Evolutionary conservation across 2,329 filamentous ascomycete genomes (phyloP).

Genomic region (Ascochyta lentis): DNA sequence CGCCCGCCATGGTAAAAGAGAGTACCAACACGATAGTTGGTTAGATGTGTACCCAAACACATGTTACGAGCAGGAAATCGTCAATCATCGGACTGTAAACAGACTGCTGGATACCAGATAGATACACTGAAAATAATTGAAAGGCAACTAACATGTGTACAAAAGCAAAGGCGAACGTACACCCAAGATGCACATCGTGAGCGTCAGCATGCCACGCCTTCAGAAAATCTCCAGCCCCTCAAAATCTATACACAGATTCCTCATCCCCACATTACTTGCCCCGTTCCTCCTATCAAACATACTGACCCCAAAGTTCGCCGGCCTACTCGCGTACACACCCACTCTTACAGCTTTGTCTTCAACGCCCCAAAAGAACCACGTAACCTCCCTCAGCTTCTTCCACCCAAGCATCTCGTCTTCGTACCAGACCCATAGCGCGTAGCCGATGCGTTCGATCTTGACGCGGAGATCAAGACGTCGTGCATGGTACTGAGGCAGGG

Average conservation of each 20-base stretch:
- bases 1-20: background rate
- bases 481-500: slow-evolving; percentile 53
- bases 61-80: background rate
- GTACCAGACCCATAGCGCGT: slow-evolving; percentile 65
- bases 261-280: slow-evolving; percentile 30
- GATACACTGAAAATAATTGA: background rate
- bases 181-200: background rate
- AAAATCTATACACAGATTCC: slow-evolving; percentile 51
- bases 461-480: slow-evolving; percentile 59
- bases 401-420: slow-evolving; percentile 55
- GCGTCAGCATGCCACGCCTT: background rate
- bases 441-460: slow-evolving; percentile 63
- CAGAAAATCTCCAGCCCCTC: slow-evolving; percentile 51
- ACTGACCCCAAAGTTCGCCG: slow-evolving; percentile 55
- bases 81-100: background rate
- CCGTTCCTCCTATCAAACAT: slow-evolving; percentile 44
- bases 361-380: slow-evolving; percentile 67
- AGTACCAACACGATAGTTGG: background rate
- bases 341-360: slow-evolving; percentile 65
- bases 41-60: background rate
- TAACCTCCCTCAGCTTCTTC: slow-evolving; percentile 66
- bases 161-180: background rate
- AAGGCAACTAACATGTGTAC: background rate
- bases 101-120: slow-evolving; percentile 2
- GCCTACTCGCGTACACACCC: slow-evolving; percentile 65